Percentiles rank a stretch among this genome's conserved stretches.
Conservation (phyloP, 768 basidiomycete species). For the Zangia roseola region DNA sequence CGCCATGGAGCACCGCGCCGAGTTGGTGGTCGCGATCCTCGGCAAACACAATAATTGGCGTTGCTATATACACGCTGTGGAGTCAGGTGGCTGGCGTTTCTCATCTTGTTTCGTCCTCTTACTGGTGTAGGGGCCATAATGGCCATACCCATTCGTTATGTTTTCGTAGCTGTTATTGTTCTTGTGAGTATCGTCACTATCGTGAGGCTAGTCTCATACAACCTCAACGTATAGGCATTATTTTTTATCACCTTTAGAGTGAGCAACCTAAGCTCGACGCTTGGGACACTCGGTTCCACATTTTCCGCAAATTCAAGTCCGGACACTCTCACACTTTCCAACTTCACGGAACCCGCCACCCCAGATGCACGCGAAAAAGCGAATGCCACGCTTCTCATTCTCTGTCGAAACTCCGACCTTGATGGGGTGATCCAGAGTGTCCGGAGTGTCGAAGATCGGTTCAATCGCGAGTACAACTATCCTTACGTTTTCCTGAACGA, state of each 20-base stretch:
- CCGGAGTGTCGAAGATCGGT: slow-evolving; percentile 55
- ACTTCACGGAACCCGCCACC: neutral
- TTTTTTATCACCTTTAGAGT: slow-evolving; percentile 14
- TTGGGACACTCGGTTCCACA: slow-evolving; percentile 1
- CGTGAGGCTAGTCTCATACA: neutral
- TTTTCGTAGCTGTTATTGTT: slow-evolving; percentile 11
- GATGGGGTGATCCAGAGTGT: slow-evolving; percentile 47
- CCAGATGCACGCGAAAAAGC: slow-evolving; percentile 27
- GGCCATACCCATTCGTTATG: slow-evolving; percentile 22
- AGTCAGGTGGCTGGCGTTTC: neutral
- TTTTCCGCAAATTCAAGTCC: neutral
- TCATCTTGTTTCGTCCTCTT: neutral
- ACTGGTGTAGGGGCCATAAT: slow-evolving; percentile 18
- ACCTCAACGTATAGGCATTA: slow-evolving; percentile 8
- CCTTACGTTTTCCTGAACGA: slow-evolving; percentile 70
- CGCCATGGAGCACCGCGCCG: no score
- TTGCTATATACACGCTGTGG: slow-evolving; percentile 14
- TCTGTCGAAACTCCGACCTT: slow-evolving; percentile 51
- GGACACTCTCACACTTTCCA: neutral
- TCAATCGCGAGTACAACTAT: slow-evolving; percentile 56
- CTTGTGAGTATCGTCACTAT: slow-evolving; percentile 26
- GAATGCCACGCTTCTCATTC: slow-evolving; percentile 61
- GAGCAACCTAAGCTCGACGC: neutral
- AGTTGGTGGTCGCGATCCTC: no score
- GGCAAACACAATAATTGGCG: no score